A percentile compares a stretch with the other conserved stretches of the same genome.
These are phyloP conservation scores for Blastocystis sp. DNA, from an alignment of 352 stramenopile genomes.

Conservation along the genomic window DNA sequence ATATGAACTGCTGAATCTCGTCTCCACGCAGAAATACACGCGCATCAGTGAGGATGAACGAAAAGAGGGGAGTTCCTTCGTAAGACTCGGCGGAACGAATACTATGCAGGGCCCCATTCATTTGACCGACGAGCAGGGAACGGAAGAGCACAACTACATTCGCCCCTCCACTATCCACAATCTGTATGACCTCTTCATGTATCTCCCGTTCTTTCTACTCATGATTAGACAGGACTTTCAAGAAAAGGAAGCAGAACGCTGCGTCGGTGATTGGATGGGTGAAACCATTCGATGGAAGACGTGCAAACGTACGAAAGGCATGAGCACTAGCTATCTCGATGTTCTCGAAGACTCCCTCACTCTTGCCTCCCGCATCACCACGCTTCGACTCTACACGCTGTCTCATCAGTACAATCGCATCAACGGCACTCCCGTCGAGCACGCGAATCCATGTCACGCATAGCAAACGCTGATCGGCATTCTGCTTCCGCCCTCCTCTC, in stretches of 20 bases:
- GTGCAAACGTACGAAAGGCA: background rate
- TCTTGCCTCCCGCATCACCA: slow-evolving; percentile 33
- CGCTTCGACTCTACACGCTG: slow-evolving; percentile 29
- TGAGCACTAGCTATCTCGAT: slow-evolving; percentile 21
- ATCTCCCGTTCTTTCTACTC: background rate
- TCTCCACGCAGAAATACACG: slow-evolving; percentile 32
- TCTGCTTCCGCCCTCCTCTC: slow-evolving; percentile 28
- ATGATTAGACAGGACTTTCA: slow-evolving; percentile 42
- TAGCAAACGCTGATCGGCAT: slow-evolving; percentile 28
- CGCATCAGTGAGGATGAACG: slow-evolving; percentile 1
- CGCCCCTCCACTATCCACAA: slow-evolving; percentile 14
- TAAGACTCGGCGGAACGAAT: background rate
- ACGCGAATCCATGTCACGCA: background rate
- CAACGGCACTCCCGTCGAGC: background rate
- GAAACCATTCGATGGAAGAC: background rate
- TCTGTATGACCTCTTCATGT: slow-evolving; percentile 50
- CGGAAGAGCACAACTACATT: slow-evolving; percentile 14
- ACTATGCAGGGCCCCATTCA: slow-evolving; percentile 3
- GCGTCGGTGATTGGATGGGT: background rate
- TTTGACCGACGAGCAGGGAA: slow-evolving; percentile 4
- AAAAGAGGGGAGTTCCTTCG: background rate
- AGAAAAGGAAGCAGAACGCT: background rate
- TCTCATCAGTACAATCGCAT: background rate
- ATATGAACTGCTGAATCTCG: slow-evolving; percentile 66
- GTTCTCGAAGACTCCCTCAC: slow-evolving; percentile 48